phyloP scores from a whole-genome alignment of 1,284 basidiomycete genomes.

The Pseudozyma pruni region DNA sequence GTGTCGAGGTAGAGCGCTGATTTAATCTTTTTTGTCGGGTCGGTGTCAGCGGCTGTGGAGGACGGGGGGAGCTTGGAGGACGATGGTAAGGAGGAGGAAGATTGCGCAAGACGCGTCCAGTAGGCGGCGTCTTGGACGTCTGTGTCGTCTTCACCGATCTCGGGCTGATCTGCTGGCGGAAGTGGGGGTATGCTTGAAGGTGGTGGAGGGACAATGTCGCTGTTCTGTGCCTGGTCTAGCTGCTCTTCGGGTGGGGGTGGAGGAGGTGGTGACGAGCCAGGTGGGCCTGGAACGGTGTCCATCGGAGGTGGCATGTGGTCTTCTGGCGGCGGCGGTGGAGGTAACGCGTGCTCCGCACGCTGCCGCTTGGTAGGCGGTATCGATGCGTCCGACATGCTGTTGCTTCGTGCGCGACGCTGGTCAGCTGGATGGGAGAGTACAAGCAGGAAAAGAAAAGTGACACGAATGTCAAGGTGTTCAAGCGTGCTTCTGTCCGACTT shows the following conservation, averaged over 20 bases:
- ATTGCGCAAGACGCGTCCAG: conserved; percentile 50
- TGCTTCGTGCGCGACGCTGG: not conserved
- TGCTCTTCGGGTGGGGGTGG: conserved; percentile 39
- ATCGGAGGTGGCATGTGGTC: conserved; percentile 7
- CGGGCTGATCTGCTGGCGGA: conserved; percentile 17
- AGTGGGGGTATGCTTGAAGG: conserved; percentile 30
- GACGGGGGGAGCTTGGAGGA: conserved; percentile 2
- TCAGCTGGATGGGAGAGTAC: not conserved
- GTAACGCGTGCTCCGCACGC: conserved; percentile 9
- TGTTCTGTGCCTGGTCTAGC: conserved; percentile 19
- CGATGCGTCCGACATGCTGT: conserved; percentile 1
- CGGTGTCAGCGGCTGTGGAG: conserved; percentile 49
- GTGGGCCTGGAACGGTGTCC: conserved; percentile 9
- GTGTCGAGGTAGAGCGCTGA: conserved; percentile 93
- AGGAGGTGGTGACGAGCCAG: conserved; percentile 28
- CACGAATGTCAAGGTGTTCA: conserved; percentile 3
- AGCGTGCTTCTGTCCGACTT: not conserved
- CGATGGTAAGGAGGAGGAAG: conserved; percentile 13
- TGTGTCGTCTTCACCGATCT: conserved; percentile 29
- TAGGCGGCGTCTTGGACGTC: conserved; percentile 53
- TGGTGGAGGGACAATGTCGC: conserved; percentile 29
- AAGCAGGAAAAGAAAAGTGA: conserved; percentile 9
- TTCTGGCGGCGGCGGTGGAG: conserved; percentile 29
- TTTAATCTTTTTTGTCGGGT: conserved; percentile 71
- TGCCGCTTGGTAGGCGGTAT: conserved; percentile 24